Percentiles rank a stretch among this genome's conserved stretches.
Conservation (phyloP, 1,139 yeast genomes). For the Yamadazyma jaroonii region DNA sequence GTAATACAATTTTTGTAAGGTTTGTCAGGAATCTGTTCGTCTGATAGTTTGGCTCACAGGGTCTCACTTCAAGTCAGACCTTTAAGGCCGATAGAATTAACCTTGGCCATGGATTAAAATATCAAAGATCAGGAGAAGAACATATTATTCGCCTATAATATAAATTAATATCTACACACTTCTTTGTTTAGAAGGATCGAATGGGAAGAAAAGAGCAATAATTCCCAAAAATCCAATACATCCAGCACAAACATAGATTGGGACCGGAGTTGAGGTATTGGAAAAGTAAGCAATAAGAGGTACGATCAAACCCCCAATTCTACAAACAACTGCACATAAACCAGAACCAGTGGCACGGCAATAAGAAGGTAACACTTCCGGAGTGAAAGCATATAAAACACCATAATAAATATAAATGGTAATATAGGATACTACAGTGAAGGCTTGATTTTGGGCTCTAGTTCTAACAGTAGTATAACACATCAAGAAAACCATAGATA, state of each 20-base stretch:
- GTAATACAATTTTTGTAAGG: too few relatives aligned
- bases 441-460: conserved; percentile 49
- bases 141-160: too few relatives aligned
- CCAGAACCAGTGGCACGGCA: conserved; percentile 59
- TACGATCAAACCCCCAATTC: conserved; percentile 48
- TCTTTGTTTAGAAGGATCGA: conserved; percentile 37
- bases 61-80: too few relatives aligned
- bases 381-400: conserved; percentile 55
- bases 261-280: conserved; percentile 41
- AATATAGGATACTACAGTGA: conserved; percentile 49
- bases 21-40: too few relatives aligned
- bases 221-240: conserved; percentile 44
- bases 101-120: too few relatives aligned
- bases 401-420: conserved; percentile 54
- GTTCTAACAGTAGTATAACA: conserved; percentile 56
- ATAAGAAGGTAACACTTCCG: conserved; percentile 55
- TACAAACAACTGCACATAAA: conserved; percentile 43
- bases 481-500: conserved; percentile 53
- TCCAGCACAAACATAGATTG: conserved; percentile 62
- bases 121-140: too few relatives aligned
- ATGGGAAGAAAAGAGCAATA: conserved; percentile 44
- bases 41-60: too few relatives aligned
- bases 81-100: too few relatives aligned
- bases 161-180: conserved; percentile 9
- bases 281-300: conserved; percentile 53